Evolutionary conservation across 1,284 basidiomycete species (phyloP).

Genomic region (Entoloma clypeatum): DNA sequence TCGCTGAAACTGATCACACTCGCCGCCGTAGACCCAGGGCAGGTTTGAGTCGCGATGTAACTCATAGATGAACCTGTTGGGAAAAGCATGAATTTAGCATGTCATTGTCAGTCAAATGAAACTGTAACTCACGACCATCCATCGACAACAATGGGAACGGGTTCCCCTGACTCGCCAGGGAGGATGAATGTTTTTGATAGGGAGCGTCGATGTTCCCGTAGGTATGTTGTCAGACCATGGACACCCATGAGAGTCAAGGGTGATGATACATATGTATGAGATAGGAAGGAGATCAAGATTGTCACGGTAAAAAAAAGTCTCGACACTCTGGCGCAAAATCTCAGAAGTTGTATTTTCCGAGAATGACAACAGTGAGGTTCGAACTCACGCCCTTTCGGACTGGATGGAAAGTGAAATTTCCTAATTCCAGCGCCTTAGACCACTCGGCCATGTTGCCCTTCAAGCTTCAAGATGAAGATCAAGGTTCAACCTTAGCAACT

Average conservation of each 20-base stretch:
- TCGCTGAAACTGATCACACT: conserved; percentile 61
- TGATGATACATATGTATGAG: not conserved
- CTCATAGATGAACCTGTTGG: conserved; percentile 74
- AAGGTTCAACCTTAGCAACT: no score
- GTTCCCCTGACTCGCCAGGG: conserved; percentile 21
- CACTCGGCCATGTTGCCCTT: conserved; percentile 52
- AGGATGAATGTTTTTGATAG: conserved; percentile 52
- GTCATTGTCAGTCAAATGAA: conserved; percentile 13
- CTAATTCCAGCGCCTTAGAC: conserved; percentile 53
- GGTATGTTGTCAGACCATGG: conserved; percentile 74
- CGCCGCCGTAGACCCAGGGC: conserved; percentile 85
- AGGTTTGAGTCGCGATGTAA: conserved; percentile 60
- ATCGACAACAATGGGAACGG: conserved; percentile 65
- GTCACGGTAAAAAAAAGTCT: no score
- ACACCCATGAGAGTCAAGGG: conserved; percentile 61
- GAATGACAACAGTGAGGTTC: no score
- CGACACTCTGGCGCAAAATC: no score
- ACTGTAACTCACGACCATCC: conserved; percentile 78
- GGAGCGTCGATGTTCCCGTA: conserved; percentile 66
- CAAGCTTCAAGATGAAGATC: no score
- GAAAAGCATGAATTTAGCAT: conserved; percentile 13
- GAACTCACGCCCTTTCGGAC: conserved; percentile 41
- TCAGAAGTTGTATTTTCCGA: no score
- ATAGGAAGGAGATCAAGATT: no score
- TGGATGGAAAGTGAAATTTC: conserved; percentile 32